Base-by-base conservation (phyloP, 1,284 basidiomycete genomes). In the Boletus smithii region DNA sequence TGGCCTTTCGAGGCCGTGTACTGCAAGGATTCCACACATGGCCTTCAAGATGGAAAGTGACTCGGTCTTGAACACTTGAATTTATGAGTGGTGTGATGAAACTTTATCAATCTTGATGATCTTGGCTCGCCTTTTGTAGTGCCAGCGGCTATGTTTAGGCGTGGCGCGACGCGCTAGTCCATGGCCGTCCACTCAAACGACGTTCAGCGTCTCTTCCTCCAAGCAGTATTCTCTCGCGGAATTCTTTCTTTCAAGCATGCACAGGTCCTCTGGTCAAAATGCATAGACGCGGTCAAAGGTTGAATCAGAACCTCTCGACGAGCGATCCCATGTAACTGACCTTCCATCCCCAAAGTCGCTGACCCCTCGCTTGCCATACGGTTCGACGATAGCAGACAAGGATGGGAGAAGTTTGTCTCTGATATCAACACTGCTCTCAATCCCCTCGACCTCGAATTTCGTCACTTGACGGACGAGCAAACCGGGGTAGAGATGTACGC, bases 21-120 rank as follows among this genome's bases (percentile, higher is more conserved):
- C 84, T 54, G 85, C 88, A 59, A 93, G 76, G 62, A 95, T 95
- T 57, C 92, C 92, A 67, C 92, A 95, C 92, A 95, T 95, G 27
- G n/a, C n/a, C n/a, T 27, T 11, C 26, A 27, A 27, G 6, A 38
- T 2, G n/a, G n/a, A n/a, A n/a, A n/a, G n/a, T n/a, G n/a, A n/a
- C n/a, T n/a, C n/a, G n/a, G n/a, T n/a, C n/a, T n/a, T n/a, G n/a
- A n/a, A n/a, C n/a, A n/a, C n/a, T n/a, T n/a, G n/a, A n/a, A n/a
- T n/a, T n/a, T n/a, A n/a, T n/a, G n/a, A n/a, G n/a, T n/a, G n/a
- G n/a, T n/a, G n/a, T n/a, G n/a, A n/a, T n/a, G n/a, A n/a, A n/a
- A n/a, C n/a, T n/a, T n/a, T n/a, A n/a, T n/a, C n/a, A n/a, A n/a
- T n/a, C n/a, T n/a, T n/a, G n/a, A n/a, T n/a, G n/a, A n/a, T n/a